These are phyloP conservation scores for Adansonia rubrostipa DNA, from an alignment of 441 rosid genomes.

Conservation along the genomic window DNA sequence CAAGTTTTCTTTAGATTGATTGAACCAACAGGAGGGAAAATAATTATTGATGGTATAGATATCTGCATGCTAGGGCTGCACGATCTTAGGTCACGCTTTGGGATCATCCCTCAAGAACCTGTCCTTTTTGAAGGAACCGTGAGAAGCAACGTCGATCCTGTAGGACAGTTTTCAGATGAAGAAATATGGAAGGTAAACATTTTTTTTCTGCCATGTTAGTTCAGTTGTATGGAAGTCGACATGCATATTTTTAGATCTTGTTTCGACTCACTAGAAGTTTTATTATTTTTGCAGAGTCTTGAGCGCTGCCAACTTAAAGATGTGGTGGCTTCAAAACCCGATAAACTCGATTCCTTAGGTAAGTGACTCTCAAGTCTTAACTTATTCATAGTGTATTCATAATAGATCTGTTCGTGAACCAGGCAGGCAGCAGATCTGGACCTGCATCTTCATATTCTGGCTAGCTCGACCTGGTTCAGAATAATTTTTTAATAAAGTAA, in stretches of 20 bases:
- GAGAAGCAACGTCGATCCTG: constrained; percentile 85
- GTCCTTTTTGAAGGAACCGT: constrained; percentile 96
- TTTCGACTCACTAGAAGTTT: background rate
- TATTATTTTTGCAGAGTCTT: constrained; percentile 50
- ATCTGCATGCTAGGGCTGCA: constrained; percentile 79
- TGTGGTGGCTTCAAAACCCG: constrained; percentile 70
- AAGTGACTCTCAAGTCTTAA: constrained; percentile 7
- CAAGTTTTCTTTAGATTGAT: constrained; percentile 88
- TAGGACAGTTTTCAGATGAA: constrained; percentile 73
- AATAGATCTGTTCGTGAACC: too few species aligned
- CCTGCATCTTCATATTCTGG: too few species aligned
- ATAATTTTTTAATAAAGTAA: too few species aligned
- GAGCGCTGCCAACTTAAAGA: constrained; percentile 94
- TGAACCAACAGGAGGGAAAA: constrained; percentile 81
- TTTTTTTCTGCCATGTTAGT: too few species aligned
- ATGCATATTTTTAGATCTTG: background rate
- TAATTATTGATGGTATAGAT: constrained; percentile 77
- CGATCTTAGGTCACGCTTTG: constrained; percentile 85
- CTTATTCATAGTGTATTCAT: background rate
- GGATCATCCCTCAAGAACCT: constrained; percentile 96
- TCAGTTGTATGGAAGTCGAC: too few species aligned
- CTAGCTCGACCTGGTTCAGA: too few species aligned
- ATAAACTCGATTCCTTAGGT: constrained; percentile 85
- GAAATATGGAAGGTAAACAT: constrained; percentile 83
- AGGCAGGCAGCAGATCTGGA: too few species aligned